Evolutionary conservation across 148 eudicot species (phyloP).

Genomic region (Hydrangea macrophylla): DNA sequence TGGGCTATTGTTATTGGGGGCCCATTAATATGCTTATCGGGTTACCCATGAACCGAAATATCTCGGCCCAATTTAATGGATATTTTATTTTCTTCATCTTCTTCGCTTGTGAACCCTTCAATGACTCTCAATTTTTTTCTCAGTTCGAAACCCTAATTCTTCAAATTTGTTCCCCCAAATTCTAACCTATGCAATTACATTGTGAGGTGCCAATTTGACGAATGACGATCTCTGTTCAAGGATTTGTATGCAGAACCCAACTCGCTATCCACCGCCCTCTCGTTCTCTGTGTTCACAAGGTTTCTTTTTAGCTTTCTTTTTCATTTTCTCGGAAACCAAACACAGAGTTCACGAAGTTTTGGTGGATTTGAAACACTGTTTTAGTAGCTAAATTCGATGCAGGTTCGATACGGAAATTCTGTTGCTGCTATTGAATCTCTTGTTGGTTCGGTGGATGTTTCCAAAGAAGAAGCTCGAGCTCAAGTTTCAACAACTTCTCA

Average conservation of each 20-base stretch:
- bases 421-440: conserved; percentile 9
- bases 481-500: neutral
- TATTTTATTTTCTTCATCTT: neutral
- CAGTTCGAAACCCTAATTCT: neutral
- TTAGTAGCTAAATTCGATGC: neutral
- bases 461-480: conserved; percentile 4
- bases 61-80: neutral
- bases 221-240: conserved; percentile 16
- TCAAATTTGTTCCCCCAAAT: neutral
- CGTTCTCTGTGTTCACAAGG: conserved; percentile 26
- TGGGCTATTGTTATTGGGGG: no score
- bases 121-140: neutral
- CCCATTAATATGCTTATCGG: neutral
- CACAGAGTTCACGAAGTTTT: neutral
- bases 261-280: conserved; percentile 25
- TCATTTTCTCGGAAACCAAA: neutral
- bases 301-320: neutral
- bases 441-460: conserved; percentile 17
- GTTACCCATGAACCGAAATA: neutral
- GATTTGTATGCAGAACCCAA: conserved; percentile 20
- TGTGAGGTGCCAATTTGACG: neutral
- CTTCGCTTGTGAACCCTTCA: no score
- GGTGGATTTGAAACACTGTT: neutral
- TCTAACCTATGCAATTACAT: neutral
- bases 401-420: conserved; percentile 14